Percentiles rank a stretch among this genome's conserved stretches.
phyloP scores from a whole-genome alignment of 257 asterid genomes.

The Gardenia jasminoides region DNA sequence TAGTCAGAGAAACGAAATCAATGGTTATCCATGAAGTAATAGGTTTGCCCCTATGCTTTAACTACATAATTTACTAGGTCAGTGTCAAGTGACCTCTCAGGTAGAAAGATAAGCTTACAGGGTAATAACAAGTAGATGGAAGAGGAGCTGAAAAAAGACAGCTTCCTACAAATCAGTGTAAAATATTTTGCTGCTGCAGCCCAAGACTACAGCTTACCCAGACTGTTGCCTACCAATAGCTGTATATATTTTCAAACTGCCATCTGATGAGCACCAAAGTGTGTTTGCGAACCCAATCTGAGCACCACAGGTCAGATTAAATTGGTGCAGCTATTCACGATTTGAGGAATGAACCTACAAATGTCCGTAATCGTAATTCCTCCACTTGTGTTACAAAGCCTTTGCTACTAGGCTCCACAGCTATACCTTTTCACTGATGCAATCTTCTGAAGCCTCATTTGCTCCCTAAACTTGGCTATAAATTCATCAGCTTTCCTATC shows the following conservation, averaged over 20 bases:
- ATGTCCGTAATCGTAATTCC: background rate
- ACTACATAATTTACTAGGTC: constrained; percentile 7
- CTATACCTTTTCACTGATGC: constrained; percentile 35
- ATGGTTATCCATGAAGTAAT: background rate
- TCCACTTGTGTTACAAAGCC: background rate
- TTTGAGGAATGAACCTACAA: background rate
- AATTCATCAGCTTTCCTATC: constrained; percentile 93
- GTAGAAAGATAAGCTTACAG: background rate
- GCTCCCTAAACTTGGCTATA: constrained; percentile 90
- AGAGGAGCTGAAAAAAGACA: background rate
- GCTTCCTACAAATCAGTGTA: constrained; percentile 15
- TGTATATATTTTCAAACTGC: constrained; percentile 17
- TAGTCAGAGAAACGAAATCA: background rate
- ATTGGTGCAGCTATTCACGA: background rate
- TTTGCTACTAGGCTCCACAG: background rate
- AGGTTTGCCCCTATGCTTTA: background rate
- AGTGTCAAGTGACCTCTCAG: background rate
- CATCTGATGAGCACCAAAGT: background rate
- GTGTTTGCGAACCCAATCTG: background rate
- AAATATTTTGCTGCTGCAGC: constrained; percentile 15
- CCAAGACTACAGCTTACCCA: background rate
- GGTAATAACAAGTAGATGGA: background rate
- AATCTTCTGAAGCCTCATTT: constrained; percentile 76
- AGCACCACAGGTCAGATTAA: background rate
- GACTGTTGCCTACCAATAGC: constrained; percentile 15